These are phyloP conservation scores for Backusella australiensis DNA, from an alignment of 192 early-diverging fungal genomes.

Conservation along the genomic window DNA sequence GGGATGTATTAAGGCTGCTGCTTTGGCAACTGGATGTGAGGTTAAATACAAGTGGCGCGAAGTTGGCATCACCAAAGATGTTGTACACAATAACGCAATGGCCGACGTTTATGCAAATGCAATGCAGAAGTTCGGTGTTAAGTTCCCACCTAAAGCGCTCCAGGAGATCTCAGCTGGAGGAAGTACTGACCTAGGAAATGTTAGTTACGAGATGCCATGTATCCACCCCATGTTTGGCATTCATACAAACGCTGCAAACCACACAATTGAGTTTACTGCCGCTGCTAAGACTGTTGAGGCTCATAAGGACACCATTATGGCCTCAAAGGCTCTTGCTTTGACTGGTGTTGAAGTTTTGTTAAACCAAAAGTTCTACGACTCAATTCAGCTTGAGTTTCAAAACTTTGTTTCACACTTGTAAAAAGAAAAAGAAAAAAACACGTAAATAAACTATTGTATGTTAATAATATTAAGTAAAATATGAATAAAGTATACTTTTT, in stretches of 20 bases:
- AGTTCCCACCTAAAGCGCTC: slow-evolving; percentile 6
- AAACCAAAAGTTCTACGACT: slow-evolving; percentile 44
- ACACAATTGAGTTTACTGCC: slow-evolving; percentile 62
- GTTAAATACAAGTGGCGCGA: slow-evolving; percentile 49
- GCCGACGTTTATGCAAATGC: slow-evolving; percentile 31
- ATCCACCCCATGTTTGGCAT: slow-evolving; percentile 42
- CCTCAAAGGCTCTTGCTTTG: slow-evolving; percentile 52
- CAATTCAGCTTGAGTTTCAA: slow-evolving; percentile 40
- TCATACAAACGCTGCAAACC: slow-evolving; percentile 54
- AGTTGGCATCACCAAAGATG: slow-evolving; percentile 36
- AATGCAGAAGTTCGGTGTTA: slow-evolving; percentile 37
- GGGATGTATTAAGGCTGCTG: slow-evolving; percentile 60
- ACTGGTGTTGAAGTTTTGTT: slow-evolving; percentile 46
- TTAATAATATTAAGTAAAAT: background rate
- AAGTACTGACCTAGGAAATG: slow-evolving; percentile 68
- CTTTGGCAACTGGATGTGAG: slow-evolving; percentile 65
- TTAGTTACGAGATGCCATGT: slow-evolving; percentile 57
- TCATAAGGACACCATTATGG: slow-evolving; percentile 51
- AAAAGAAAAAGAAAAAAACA: background rate
- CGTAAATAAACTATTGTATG: background rate
- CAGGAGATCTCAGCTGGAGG: slow-evolving; percentile 38
- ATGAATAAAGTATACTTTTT: background rate
- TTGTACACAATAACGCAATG: slow-evolving; percentile 44
- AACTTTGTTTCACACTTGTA: background rate
- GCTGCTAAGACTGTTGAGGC: slow-evolving; percentile 56